Conservation (phyloP, 257 asterid species). For the Gentiana macrophylla region DNA sequence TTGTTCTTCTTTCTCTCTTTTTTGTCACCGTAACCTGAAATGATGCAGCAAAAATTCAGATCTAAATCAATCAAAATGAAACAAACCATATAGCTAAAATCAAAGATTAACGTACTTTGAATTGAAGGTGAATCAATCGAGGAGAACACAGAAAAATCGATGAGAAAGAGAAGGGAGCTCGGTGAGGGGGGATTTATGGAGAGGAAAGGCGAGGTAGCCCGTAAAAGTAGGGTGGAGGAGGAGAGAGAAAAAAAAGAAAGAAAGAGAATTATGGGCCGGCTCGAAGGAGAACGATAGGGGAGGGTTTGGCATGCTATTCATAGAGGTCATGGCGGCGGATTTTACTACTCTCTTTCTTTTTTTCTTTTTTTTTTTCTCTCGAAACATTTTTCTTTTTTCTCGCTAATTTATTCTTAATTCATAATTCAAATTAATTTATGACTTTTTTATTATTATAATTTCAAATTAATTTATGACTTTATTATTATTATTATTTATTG, state of each 20-base stretch:
- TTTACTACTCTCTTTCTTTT: too few relatives aligned
- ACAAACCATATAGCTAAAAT: too few relatives aligned
- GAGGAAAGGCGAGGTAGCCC: not conserved
- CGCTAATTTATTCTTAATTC: too few relatives aligned
- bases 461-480: too few relatives aligned
- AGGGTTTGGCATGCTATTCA: slow-evolving; percentile 10
- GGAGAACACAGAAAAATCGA: too few relatives aligned
- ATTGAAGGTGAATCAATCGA: too few relatives aligned
- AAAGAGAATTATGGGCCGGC: slow-evolving; percentile 17
- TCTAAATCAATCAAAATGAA: slow-evolving; percentile 1
- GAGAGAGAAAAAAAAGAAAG: not conserved
- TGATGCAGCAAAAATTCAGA: not conserved
- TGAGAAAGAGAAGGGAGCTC: not conserved
- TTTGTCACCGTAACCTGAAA: slow-evolving; percentile 7
- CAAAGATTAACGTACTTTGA: too few relatives aligned
- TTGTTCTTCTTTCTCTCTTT: not conserved
- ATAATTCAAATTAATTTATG: too few relatives aligned
- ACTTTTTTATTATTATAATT: too few relatives aligned
- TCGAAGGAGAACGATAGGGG: not conserved
- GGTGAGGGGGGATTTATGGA: slow-evolving; percentile 7
- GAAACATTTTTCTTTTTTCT: too few relatives aligned
- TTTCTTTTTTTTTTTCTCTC: too few relatives aligned
- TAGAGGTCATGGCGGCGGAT: not conserved
- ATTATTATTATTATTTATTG: too few relatives aligned
- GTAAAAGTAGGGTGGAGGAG: slow-evolving; percentile 2